A percentile compares a stretch with the other conserved stretches of the same genome.
phyloP scores from a whole-genome alignment of 1,284 basidiomycete genomes.

The Marasmius fiardii region DNA sequence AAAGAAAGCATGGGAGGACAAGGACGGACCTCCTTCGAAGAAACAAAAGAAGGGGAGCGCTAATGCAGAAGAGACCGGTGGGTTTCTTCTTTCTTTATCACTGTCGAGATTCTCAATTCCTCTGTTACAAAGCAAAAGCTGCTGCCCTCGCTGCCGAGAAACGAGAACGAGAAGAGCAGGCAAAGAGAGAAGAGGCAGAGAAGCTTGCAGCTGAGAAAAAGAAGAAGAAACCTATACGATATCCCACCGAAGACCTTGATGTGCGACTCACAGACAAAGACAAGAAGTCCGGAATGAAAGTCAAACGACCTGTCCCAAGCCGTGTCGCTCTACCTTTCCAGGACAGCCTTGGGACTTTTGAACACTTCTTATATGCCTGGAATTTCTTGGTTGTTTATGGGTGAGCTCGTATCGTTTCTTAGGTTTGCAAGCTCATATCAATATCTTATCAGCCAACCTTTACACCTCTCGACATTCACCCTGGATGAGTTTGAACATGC shows the following conservation, averaged over 20 bases:
- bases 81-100: conserved; percentile 9
- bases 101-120: conserved; percentile 13
- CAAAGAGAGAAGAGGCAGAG: conserved; percentile 68
- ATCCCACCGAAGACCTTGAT: conserved; percentile 82
- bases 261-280: conserved; percentile 75
- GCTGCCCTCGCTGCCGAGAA: conserved; percentile 46
- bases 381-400: conserved; percentile 92
- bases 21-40: conserved; percentile 72
- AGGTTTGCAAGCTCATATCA: conserved; percentile 6
- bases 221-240: conserved; percentile 88
- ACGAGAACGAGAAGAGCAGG: conserved; percentile 63
- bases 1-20: conserved; percentile 85
- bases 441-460: conserved; percentile 59
- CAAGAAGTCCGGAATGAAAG: conserved; percentile 68
- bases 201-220: conserved; percentile 72
- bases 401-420: conserved; percentile 40
- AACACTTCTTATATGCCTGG: conserved; percentile 86
- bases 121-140: conserved; percentile 27
- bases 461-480: conserved; percentile 88
- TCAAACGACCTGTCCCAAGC: conserved; percentile 69
- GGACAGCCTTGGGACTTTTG: conserved; percentile 68
- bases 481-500: conserved; percentile 93
- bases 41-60: conserved; percentile 77
- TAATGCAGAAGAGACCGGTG: conserved; percentile 72
- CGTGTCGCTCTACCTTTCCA: conserved; percentile 71